Percentiles rank a stretch among this genome's conserved stretches.
Evolutionary conservation across 2,329 filamentous ascomycete species (phyloP).

Genomic region (Alternaria viburni): DNA sequence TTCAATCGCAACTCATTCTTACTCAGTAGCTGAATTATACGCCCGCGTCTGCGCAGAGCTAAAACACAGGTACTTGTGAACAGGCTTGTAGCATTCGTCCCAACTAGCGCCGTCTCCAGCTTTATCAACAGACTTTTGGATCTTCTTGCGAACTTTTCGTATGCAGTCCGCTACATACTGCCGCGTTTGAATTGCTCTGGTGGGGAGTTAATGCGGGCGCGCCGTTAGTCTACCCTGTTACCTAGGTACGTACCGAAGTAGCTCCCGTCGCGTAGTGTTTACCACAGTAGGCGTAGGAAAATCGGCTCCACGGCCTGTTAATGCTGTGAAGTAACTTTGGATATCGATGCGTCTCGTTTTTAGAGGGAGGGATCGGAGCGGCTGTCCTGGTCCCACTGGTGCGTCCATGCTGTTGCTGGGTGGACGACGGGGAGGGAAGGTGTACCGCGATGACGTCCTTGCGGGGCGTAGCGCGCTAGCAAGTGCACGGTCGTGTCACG

Average conservation of each 20-base stretch:
- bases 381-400: not conserved
- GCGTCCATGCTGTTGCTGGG: not conserved
- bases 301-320: not conserved
- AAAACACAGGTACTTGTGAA: not conserved
- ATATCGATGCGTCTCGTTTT: not conserved
- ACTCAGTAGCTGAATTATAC: not conserved
- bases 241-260: not conserved
- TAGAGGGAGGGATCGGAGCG: not conserved
- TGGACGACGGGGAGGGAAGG: not conserved
- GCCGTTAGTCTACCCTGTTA: not conserved
- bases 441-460: not conserved
- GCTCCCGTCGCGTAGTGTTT: not conserved
- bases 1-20: rapidly evolving
- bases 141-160: not conserved
- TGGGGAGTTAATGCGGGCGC: not conserved
- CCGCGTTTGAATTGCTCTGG: not conserved
- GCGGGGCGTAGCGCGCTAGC: not conserved
- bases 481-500: not conserved
- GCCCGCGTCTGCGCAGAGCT: not conserved
- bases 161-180: not conserved
- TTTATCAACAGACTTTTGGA: not conserved
- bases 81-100: not conserved
- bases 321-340: not conserved
- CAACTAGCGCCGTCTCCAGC: not conserved
- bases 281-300: not conserved